Conservation (phyloP, 345 rosid species). For the Mallotus nudiflorus region DNA sequence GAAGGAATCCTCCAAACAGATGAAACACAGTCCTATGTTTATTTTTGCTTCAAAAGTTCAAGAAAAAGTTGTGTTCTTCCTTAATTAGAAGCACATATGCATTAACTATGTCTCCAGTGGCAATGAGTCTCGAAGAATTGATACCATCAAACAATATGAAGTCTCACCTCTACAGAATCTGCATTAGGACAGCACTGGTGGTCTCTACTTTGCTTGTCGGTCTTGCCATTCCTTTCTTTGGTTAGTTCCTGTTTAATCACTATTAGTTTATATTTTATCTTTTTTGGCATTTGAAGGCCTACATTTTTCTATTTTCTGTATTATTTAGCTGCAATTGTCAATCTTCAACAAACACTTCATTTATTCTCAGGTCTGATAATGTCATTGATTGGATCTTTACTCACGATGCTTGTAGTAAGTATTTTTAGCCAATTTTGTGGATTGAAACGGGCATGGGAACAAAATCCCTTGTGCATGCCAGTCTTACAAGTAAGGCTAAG, state of each 20-base stretch:
- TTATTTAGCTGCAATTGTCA: background rate
- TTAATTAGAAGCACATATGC: constrained; percentile 64
- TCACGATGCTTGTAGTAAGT: constrained; percentile 93
- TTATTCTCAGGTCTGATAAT: constrained; percentile 64
- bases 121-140: constrained; percentile 91
- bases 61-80: constrained; percentile 26
- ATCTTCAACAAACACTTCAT: background rate
- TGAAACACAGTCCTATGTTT: background rate
- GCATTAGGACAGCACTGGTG: constrained; percentile 72
- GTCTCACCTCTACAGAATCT: constrained; percentile 56
- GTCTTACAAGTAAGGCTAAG: too few species aligned
- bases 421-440: too few species aligned
- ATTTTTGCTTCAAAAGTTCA: background rate
- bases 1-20: too few species aligned
- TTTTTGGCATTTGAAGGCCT: background rate
- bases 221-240: constrained; percentile 85
- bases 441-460: too few species aligned
- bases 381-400: constrained; percentile 86
- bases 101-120: constrained; percentile 87
- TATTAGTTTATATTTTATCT: background rate
- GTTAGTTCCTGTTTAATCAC: constrained; percentile 30
- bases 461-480: too few species aligned
- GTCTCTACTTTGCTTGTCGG: constrained; percentile 79
- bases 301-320: background rate
- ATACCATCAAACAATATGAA: constrained; percentile 59